Percentiles rank a stretch among this genome's conserved stretches.
phyloP scores from a whole-genome alignment of 2,329 filamentous ascomycete species.

The Coniella vitis region DNA sequence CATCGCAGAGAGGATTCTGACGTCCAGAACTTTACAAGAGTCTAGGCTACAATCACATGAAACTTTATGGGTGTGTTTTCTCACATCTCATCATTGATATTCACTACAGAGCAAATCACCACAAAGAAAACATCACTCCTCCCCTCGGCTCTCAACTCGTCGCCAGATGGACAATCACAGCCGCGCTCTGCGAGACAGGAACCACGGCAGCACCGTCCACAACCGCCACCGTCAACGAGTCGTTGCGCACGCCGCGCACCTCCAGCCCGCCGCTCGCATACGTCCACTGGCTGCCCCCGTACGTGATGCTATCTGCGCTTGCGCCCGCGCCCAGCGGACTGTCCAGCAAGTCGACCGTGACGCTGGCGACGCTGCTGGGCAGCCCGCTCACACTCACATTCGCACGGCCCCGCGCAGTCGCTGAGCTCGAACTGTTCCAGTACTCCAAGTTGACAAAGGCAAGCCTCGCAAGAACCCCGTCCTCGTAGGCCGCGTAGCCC shows the following conservation, averaged over 20 bases:
- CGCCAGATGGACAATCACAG: slow-evolving; percentile 20
- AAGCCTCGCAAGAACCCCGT: slow-evolving; percentile 21
- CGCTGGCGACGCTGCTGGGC: slow-evolving; percentile 16
- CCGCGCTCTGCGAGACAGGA: slow-evolving; percentile 24
- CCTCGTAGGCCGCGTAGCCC: slow-evolving; percentile 27
- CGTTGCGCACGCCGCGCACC: slow-evolving; percentile 26
- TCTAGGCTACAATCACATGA: too few species aligned
- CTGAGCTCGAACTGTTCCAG: slow-evolving; percentile 28
- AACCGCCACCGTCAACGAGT: slow-evolving; percentile 23
- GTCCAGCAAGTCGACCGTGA: slow-evolving; percentile 25
- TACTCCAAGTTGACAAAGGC: slow-evolving; percentile 29
- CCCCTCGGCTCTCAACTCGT: too few species aligned
- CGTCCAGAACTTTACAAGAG: too few species aligned
- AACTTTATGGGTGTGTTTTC: too few species aligned
- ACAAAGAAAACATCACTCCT: too few species aligned
- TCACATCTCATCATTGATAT: too few species aligned
- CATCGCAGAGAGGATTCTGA: too few species aligned
- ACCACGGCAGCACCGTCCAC: slow-evolving; percentile 21
- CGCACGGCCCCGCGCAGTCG: slow-evolving; percentile 18
- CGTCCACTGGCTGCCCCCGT: slow-evolving; percentile 32
- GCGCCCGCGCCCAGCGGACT: slow-evolving; percentile 29
- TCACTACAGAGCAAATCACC: too few species aligned
- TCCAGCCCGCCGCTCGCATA: slow-evolving; percentile 27
- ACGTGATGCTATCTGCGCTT: slow-evolving; percentile 27
- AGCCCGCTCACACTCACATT: slow-evolving; percentile 19